These are phyloP conservation scores for Colletotrichum zoysiae DNA, from an alignment of 2,329 filamentous ascomycete genomes.

Conservation along the genomic window DNA sequence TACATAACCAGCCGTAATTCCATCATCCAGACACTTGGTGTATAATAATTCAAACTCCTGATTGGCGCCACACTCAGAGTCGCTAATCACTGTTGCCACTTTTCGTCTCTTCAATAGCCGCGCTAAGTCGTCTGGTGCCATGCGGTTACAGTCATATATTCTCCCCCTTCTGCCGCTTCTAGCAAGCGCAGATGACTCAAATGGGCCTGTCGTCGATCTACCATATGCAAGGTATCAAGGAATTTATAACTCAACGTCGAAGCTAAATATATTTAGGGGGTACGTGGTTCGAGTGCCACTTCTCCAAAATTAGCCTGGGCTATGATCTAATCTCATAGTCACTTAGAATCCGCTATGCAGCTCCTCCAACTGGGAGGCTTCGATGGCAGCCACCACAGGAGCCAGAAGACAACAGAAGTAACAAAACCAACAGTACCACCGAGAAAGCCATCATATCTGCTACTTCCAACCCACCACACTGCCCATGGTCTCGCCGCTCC, in stretches of 20 bases:
- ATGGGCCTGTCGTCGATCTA: conserved; percentile 19
- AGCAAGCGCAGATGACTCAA: neutral
- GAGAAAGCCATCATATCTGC: conserved; percentile 2
- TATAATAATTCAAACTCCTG: neutral
- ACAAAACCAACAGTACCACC: neutral
- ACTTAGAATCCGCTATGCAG: conserved; percentile 25
- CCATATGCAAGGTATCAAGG: conserved; percentile 23
- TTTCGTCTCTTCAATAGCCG: neutral
- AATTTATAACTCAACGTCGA: conserved; percentile 13
- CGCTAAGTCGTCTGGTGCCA: neutral
- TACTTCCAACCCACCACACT: conserved; percentile 17
- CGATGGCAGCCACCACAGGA: conserved; percentile 26
- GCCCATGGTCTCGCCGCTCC: conserved; percentile 24
- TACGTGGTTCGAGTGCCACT: neutral
- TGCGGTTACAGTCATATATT: neutral
- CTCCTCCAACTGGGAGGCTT: conserved; percentile 14
- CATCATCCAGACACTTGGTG: neutral
- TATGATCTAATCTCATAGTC: neutral
- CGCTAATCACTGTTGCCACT: too few species aligned
- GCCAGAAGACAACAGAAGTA: neutral
- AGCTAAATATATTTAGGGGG: conserved; percentile 31
- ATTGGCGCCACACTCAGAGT: neutral
- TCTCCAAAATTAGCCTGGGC: neutral
- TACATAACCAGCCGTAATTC: neutral
- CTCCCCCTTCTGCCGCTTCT: neutral